phyloP scores from a whole-genome alignment of 257 asterid genomes.

The Henckelia pumila region DNA sequence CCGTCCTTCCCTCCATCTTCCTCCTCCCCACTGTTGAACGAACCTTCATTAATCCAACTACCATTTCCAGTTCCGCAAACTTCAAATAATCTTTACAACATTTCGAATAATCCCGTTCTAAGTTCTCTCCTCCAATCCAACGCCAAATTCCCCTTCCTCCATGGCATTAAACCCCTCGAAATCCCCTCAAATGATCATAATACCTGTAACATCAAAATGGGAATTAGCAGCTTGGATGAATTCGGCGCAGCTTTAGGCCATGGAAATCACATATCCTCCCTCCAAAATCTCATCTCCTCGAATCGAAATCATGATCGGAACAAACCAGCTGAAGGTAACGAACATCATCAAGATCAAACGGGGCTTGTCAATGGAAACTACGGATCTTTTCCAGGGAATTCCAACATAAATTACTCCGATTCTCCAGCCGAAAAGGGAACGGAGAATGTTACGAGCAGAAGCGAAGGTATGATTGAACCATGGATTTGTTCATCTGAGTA shows the following conservation, averaged over 20 bases:
- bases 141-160: constrained; percentile 32
- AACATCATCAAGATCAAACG: constrained; percentile 11
- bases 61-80: constrained; percentile 16
- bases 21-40: background rate
- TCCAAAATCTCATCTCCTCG: constrained; percentile 34
- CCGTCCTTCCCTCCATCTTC: constrained; percentile 20
- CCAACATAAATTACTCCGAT: constrained; percentile 10
- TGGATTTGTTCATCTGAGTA: constrained; percentile 68
- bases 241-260: constrained; percentile 23
- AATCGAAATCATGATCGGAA: constrained; percentile 30
- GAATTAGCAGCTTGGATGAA: constrained; percentile 19
- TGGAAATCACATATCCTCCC: background rate
- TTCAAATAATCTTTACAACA: constrained; percentile 37
- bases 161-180: constrained; percentile 13
- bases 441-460: constrained; percentile 34
- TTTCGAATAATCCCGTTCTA: constrained; percentile 23
- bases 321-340: background rate
- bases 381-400: constrained; percentile 5
- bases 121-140: constrained; percentile 26
- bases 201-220: too few relatives aligned
- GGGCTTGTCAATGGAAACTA: constrained; percentile 23
- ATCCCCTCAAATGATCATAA: constrained; percentile 13
- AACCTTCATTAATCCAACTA: constrained; percentile 9
- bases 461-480: constrained; percentile 62
- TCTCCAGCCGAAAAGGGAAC: background rate